These are phyloP conservation scores for Dicorynia guianensis DNA, from an alignment of 306 rosid species.

Conservation along the genomic window DNA sequence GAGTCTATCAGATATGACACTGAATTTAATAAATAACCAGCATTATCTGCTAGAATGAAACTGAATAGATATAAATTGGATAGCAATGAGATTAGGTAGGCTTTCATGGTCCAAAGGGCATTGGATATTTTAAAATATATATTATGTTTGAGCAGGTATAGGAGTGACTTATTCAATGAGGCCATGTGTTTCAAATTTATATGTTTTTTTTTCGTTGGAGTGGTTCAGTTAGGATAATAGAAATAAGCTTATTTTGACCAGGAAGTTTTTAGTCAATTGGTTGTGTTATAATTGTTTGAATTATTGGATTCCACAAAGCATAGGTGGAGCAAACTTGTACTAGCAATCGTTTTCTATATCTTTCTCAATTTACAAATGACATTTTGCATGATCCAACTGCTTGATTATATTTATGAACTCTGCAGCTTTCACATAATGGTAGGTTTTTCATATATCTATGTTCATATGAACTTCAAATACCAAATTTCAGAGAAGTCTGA, in stretches of 20 bases:
- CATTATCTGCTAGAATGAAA: no score
- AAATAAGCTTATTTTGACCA: background rate
- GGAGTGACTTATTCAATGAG: no score
- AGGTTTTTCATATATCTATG: slow-evolving; percentile 12
- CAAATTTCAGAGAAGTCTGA: slow-evolving; percentile 1
- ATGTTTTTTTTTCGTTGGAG: background rate
- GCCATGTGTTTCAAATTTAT: background rate
- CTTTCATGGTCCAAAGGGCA: no score
- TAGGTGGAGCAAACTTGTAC: background rate
- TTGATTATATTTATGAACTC: slow-evolving; percentile 3
- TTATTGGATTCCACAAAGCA: background rate
- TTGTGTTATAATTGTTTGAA: background rate
- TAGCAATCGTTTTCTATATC: no score
- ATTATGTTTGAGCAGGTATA: no score
- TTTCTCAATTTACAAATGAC: background rate
- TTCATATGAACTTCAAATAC: slow-evolving; percentile 10
- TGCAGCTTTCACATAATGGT: background rate
- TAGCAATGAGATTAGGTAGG: no score
- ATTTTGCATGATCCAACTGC: slow-evolving; percentile 20
- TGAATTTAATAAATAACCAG: background rate
- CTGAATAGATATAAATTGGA: no score
- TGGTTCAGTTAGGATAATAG: background rate
- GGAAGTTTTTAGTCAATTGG: background rate
- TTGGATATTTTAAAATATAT: no score
- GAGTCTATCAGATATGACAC: background rate